Base-by-base conservation (phyloP, 1,139 yeast species). In the Waltiozyma sp. region DNA sequence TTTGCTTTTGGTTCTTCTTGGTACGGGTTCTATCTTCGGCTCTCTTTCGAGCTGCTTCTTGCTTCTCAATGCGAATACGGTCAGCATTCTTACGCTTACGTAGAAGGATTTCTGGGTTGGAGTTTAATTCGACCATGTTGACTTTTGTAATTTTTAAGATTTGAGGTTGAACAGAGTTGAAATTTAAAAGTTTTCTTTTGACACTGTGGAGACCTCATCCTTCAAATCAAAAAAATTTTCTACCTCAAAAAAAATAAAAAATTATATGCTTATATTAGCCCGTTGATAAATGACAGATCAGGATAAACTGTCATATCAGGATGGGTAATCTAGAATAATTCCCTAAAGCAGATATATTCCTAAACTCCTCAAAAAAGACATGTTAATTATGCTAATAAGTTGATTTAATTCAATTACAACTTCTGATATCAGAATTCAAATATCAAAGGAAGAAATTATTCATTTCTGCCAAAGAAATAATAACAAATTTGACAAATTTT, bases 51-150 rank as follows among this genome's bases (percentile, higher is more conserved):
- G 66, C 64, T 31, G 57, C 53, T 44, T 63, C 81, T 57, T 77
- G 85, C 57, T 76, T 78, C 56, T 76, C 80, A 46, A 81, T 57
- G 59, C 88, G 73, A 54, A 79, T 69, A 60, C 82, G 69, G 58
- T 83, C 89, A 48, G 80, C 82, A 58, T 81, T 76, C 66, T 82
- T 83, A 64, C 93, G 76, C 68, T 82, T 83, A 57, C 80, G 77
- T 52, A 83, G 70, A 54, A 83, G 75, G 45, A 83, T 70, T 59
- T 83, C 91, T 37, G 91, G 91, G 60, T 80, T 81, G 23, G 83
- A 72, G 60, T 80, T 78, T 46, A 80, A 65, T 41, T 73, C 60
- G 63, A 45, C 73, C 77, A 54, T 49, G 16, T 37, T 36, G 35
- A 10, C 10, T 23, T 7, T 23, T 23, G 26, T 28, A n/a, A 28